Percentiles rank a stretch among this genome's conserved stretches.
Evolutionary conservation across 2,329 filamentous ascomycete genomes (phyloP).

Genomic region (Penicillium sp.): DNA sequence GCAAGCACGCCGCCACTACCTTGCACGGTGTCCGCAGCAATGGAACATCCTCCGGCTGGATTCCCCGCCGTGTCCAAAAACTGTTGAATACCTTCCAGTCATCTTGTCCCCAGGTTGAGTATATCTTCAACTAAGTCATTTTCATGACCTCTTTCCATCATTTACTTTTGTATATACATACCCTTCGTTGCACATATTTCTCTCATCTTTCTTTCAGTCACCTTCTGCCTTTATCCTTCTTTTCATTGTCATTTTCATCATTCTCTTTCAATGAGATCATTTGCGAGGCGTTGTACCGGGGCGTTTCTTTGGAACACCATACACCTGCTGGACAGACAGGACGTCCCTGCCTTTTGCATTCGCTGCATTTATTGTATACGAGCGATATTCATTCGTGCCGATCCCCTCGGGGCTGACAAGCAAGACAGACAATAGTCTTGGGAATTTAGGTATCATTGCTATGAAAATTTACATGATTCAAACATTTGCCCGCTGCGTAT

Average conservation of each 20-base stretch:
- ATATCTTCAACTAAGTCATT: slow-evolving; percentile 17
- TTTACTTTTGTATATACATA: slow-evolving; percentile 14
- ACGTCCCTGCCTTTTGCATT: not conserved
- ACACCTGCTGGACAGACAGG: slow-evolving; percentile 13
- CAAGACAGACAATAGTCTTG: not conserved
- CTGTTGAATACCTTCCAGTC: slow-evolving; percentile 23
- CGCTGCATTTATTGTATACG: not conserved
- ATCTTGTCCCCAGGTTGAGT: slow-evolving; percentile 25
- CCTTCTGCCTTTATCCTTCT: not conserved
- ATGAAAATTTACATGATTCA: not conserved
- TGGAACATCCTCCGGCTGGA: slow-evolving; percentile 28
- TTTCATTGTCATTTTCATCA: not conserved
- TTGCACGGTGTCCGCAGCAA: slow-evolving; percentile 17
- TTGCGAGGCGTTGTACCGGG: slow-evolving; percentile 18
- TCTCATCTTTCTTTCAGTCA: not conserved
- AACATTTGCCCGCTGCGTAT: not conserved
- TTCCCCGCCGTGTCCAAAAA: slow-evolving; percentile 22
- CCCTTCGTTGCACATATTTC: slow-evolving; percentile 8
- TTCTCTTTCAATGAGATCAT: slow-evolving; percentile 6
- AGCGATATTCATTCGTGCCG: not conserved
- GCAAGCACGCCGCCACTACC: slow-evolving; percentile 23
- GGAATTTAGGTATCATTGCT: not conserved
- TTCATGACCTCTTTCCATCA: not conserved
- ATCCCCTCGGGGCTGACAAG: not conserved
- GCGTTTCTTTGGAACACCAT: slow-evolving; percentile 2